A percentile compares a stretch with the other conserved stretches of the same genome.
phyloP scores from a whole-genome alignment of 2,329 filamentous ascomycete genomes.

The Pseudogymnoascus sp. region DNA sequence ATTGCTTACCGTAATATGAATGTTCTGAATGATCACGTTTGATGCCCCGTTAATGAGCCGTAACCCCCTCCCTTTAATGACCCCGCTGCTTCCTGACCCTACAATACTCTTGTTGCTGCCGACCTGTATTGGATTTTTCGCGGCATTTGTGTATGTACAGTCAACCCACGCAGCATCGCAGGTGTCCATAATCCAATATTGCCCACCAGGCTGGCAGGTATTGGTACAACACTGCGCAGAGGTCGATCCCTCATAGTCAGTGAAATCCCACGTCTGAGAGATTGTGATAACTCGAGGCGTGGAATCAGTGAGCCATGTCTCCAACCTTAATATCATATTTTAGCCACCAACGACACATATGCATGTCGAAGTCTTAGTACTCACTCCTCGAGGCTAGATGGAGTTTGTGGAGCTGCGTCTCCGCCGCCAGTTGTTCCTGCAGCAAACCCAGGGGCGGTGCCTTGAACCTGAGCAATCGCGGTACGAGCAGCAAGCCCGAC shows the following conservation, averaged over 20 bases:
- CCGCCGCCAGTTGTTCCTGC: slow-evolving; percentile 47
- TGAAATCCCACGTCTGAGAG: slow-evolving; percentile 34
- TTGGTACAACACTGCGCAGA: not conserved
- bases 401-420: slow-evolving; percentile 45
- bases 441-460: not conserved
- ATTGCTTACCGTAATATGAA: slow-evolving; percentile 18
- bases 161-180: not conserved
- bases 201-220: not conserved
- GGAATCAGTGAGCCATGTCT: slow-evolving; percentile 49
- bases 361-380: not conserved
- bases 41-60: slow-evolving; percentile 22
- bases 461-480: not conserved
- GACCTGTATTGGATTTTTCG: slow-evolving; percentile 20
- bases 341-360: slow-evolving; percentile 26
- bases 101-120: slow-evolving; percentile 25
- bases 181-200: not conserved
- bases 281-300: slow-evolving; percentile 51
- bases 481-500: not conserved
- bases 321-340: slow-evolving; percentile 40
- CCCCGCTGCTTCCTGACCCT: slow-evolving; percentile 22
- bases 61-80: slow-evolving; percentile 26
- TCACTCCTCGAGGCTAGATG: slow-evolving; percentile 41
- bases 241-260: not conserved
- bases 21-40: slow-evolving; percentile 26
- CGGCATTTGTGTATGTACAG: slow-evolving; percentile 21